These are phyloP conservation scores for Penicillium steckii DNA, from an alignment of 495 filamentous ascomycete species.

Conservation along the genomic window DNA sequence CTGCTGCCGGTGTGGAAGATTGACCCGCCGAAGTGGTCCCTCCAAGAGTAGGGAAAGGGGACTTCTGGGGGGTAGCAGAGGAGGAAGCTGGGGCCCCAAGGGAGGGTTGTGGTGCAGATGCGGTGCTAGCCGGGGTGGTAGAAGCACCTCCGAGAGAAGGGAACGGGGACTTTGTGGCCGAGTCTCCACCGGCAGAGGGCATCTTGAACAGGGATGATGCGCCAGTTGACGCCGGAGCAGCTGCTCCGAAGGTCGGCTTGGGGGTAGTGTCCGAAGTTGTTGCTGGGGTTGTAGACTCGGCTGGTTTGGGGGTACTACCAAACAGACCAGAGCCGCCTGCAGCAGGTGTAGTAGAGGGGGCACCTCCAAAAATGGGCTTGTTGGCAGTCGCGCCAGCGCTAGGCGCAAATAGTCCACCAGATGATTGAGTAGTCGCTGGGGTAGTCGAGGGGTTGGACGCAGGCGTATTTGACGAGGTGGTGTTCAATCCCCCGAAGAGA, in stretches of 20 bases:
- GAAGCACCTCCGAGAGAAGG: constrained; percentile 24
- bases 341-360: constrained; percentile 24
- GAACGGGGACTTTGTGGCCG: constrained; percentile 32
- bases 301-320: constrained; percentile 39
- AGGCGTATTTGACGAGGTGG: constrained; percentile 23
- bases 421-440: constrained; percentile 26
- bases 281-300: constrained; percentile 39
- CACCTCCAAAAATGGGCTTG: constrained; percentile 34
- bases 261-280: constrained; percentile 22
- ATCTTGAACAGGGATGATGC: constrained; percentile 39
- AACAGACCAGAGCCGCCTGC: constrained; percentile 34
- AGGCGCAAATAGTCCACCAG: constrained; percentile 31
- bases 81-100: constrained; percentile 28
- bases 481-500: constrained; percentile 33
- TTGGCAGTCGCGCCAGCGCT: constrained; percentile 14
- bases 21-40: constrained; percentile 35
- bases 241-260: constrained; percentile 12
- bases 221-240: background rate
- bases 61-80: constrained; percentile 38
- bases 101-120: constrained; percentile 22
- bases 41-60: constrained; percentile 36
- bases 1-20: constrained; percentile 39
- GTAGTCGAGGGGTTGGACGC: constrained; percentile 26
- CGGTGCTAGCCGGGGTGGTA: constrained; percentile 19
- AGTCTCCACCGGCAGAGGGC: constrained; percentile 24